Percentiles rank a stretch among this genome's conserved stretches.
Conservation (phyloP, 2,329 filamentous ascomycete species). For the Colletotrichum scovillei region DNA sequence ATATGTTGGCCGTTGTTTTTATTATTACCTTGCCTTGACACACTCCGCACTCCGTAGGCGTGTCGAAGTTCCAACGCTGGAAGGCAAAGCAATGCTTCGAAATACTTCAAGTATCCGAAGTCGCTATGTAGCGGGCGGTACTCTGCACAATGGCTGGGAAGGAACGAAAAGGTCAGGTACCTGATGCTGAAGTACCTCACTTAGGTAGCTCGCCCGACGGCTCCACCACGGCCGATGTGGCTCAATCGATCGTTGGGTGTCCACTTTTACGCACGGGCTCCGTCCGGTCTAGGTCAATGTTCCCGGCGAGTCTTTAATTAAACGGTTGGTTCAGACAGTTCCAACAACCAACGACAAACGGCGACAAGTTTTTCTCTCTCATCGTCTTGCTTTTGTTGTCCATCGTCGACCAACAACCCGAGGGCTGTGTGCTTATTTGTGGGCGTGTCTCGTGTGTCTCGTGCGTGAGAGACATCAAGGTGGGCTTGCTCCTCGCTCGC, state of each 20-base stretch:
- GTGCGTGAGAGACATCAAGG: neutral
- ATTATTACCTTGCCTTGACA: too few species aligned
- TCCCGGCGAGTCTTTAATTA: conserved; percentile 24
- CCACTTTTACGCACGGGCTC: conserved; percentile 22
- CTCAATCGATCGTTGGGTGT: conserved; percentile 24
- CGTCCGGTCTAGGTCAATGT: conserved; percentile 24
- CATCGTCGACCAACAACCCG: neutral
- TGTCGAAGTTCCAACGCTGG: too few species aligned
- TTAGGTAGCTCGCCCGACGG: too few species aligned
- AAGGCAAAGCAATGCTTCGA: neutral
- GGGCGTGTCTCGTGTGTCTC: too few species aligned
- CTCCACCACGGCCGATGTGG: conserved; percentile 24
- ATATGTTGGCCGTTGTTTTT: too few species aligned
- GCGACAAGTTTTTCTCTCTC: neutral
- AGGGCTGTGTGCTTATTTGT: neutral
- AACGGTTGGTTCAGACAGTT: conserved; percentile 31
- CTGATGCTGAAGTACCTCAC: neutral
- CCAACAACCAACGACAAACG: conserved; percentile 22
- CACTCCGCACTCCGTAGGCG: too few species aligned
- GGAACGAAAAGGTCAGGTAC: neutral
- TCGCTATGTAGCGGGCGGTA: neutral
- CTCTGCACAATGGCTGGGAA: neutral
- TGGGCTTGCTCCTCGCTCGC: neutral
- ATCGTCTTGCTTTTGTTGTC: neutral
- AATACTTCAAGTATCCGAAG: neutral